Evolutionary conservation across 441 rosid genomes (phyloP).

Genomic region (Bocquillonia castaneifolia): DNA sequence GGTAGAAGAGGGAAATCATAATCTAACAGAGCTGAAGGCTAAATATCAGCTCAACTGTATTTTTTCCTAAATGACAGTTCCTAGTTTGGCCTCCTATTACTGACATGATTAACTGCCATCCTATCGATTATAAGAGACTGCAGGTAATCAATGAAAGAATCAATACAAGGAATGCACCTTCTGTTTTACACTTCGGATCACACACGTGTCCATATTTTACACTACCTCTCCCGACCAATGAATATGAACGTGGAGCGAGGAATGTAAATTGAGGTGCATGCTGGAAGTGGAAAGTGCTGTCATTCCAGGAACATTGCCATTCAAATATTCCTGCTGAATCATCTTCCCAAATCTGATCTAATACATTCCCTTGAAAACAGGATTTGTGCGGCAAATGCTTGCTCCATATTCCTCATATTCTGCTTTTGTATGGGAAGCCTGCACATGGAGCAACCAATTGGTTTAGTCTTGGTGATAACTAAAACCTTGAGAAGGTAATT

Average conservation of each 20-base stretch:
- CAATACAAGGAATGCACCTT: constrained; percentile 28
- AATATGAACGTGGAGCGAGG: constrained; percentile 12
- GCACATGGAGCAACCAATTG: constrained; percentile 18
- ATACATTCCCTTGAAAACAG: constrained; percentile 97
- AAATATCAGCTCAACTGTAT: constrained; percentile 35
- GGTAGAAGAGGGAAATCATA: constrained; percentile 3
- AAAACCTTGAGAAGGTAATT: not conserved
- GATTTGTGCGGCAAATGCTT: constrained; percentile 96
- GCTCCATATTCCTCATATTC: constrained; percentile 98
- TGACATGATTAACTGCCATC: constrained; percentile 23
- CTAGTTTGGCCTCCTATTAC: constrained; percentile 21
- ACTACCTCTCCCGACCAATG: constrained; percentile 21
- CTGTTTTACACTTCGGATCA: constrained; percentile 19
- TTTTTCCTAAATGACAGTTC: constrained; percentile 28
- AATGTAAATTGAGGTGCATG: constrained; percentile 19
- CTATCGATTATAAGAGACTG: constrained; percentile 22
- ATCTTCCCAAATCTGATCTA: constrained; percentile 28
- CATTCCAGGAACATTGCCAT: constrained; percentile 16
- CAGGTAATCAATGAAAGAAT: constrained; percentile 41
- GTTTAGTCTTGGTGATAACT: constrained; percentile 8
- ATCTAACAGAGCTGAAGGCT: constrained; percentile 40
- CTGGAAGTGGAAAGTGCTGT: constrained; percentile 22
- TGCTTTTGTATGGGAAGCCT: constrained; percentile 96
- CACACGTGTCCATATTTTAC: constrained; percentile 24
- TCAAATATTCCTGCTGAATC: constrained; percentile 16